Evolutionary conservation across 2,329 filamentous ascomycete species (phyloP).

Genomic region (Cadophora luteo-olivacea): DNA sequence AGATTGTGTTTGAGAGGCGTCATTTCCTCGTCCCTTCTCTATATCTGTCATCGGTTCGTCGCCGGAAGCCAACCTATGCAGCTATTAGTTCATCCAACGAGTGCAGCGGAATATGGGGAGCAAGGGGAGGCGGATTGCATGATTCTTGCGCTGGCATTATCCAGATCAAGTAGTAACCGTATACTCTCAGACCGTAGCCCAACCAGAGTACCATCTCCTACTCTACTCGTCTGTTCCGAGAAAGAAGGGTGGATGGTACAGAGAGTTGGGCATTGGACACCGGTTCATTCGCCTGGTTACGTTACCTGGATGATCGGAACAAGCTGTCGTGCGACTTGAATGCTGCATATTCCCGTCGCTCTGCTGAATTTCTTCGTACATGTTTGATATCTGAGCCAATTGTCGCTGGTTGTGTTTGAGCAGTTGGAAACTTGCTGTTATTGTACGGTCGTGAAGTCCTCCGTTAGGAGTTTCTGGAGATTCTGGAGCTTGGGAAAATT

Average conservation of each 20-base stretch:
- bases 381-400: conserved; percentile 3
- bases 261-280: conserved; percentile 30
- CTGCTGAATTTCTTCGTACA: conserved; percentile 28
- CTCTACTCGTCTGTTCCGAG: background rate
- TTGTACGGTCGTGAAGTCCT: no score
- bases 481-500: background rate
- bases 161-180: conserved; percentile 94
- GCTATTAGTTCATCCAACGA: conserved; percentile 28
- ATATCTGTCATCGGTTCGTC: conserved; percentile 31
- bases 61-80: conserved; percentile 31
- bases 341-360: conserved; percentile 30
- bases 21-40: conserved; percentile 31
- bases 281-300: conserved; percentile 38
- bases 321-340: conserved; percentile 33
- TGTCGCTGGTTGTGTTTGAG: background rate
- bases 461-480: no score
- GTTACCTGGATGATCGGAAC: conserved; percentile 36
- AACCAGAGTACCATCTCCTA: conserved; percentile 25
- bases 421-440: background rate
- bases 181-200: conserved; percentile 74
- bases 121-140: conserved; percentile 57
- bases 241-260: conserved; percentile 25
- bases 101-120: background rate
- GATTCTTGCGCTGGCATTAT: conserved; percentile 99
- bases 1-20: conserved; percentile 7